phyloP scores from a whole-genome alignment of 2,329 filamentous ascomycete genomes.

The Neurospora sp. region DNA sequence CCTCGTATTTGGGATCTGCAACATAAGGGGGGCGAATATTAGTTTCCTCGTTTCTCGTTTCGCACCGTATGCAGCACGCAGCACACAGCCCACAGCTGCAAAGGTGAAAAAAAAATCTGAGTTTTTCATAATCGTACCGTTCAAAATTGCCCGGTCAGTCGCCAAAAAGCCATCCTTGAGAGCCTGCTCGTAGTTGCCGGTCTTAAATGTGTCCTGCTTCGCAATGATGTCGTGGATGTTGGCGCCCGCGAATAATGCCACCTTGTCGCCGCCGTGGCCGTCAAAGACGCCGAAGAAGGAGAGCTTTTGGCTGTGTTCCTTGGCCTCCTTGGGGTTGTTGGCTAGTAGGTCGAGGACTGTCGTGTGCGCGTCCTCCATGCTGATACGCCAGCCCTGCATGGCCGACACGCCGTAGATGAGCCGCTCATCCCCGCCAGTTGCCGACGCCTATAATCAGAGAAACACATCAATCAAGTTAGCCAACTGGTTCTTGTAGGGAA shows the following conservation, averaged over 20 bases:
- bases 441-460: slow-evolving; percentile 56
- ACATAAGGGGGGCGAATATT: neutral
- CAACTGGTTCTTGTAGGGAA: neutral
- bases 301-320: slow-evolving; percentile 61
- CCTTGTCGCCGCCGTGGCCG: slow-evolving; percentile 93
- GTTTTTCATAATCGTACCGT: slow-evolving; percentile 50
- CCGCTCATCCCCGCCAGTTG: slow-evolving; percentile 83
- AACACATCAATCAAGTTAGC: slow-evolving; percentile 20
- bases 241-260: slow-evolving; percentile 84
- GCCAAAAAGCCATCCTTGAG: slow-evolving; percentile 96
- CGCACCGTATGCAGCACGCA: neutral
- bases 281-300: slow-evolving; percentile 98
- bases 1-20: slow-evolving; percentile 88
- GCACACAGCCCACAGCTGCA: neutral
- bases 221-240: slow-evolving; percentile 89
- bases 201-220: slow-evolving; percentile 89
- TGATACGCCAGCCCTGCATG: slow-evolving; percentile 99
- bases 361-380: slow-evolving; percentile 97
- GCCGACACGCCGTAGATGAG: slow-evolving; percentile 89
- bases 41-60: slow-evolving; percentile 1
- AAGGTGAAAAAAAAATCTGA: neutral
- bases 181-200: slow-evolving; percentile 86
- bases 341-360: slow-evolving; percentile 78
- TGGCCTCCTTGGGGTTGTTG: slow-evolving; percentile 40
- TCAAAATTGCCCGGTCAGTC: slow-evolving; percentile 89